Percentiles rank a stretch among this genome's conserved stretches.
Conservation (phyloP, 148 eudicot species). For the Heliamphora exappendiculata region DNA sequence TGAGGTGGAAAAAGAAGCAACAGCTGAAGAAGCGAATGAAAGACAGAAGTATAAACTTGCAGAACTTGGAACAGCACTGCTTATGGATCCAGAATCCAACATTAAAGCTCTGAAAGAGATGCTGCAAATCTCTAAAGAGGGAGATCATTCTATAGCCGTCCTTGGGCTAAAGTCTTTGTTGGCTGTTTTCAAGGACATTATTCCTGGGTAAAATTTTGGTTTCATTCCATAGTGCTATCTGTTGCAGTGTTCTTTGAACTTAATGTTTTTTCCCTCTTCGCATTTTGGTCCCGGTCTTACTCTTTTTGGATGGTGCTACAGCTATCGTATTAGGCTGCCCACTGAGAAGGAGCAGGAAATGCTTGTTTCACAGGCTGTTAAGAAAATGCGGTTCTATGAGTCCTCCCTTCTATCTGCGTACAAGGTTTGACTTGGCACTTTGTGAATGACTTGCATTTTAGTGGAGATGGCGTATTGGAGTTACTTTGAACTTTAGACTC, state of each 20-base stretch:
- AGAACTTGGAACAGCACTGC: constrained; percentile 77
- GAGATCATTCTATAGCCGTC: constrained; percentile 46
- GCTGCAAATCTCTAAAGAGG: constrained; percentile 68
- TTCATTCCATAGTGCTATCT: background rate
- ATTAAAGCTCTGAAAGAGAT: constrained; percentile 65
- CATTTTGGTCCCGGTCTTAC: constrained; percentile 5
- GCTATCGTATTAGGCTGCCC: constrained; percentile 90
- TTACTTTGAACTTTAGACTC: background rate
- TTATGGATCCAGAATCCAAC: constrained; percentile 74
- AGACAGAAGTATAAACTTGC: constrained; percentile 67
- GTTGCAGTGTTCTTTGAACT: background rate
- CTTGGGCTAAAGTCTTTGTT: constrained; percentile 66
- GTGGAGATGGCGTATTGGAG: background rate
- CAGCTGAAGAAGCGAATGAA: constrained; percentile 59
- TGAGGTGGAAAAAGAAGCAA: constrained; percentile 70
- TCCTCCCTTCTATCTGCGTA: constrained; percentile 65
- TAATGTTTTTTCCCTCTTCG: background rate
- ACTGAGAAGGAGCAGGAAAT: constrained; percentile 87
- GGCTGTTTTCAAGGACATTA: constrained; percentile 84
- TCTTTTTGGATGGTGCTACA: constrained; percentile 26
- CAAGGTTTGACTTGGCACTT: constrained; percentile 46
- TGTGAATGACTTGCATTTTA: constrained; percentile 1
- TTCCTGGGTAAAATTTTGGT: constrained; percentile 65
- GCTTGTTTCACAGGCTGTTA: constrained; percentile 71
- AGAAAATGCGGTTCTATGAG: constrained; percentile 78